phyloP scores from a whole-genome alignment of 257 asterid species.

The Solanum sitiens region DNA sequence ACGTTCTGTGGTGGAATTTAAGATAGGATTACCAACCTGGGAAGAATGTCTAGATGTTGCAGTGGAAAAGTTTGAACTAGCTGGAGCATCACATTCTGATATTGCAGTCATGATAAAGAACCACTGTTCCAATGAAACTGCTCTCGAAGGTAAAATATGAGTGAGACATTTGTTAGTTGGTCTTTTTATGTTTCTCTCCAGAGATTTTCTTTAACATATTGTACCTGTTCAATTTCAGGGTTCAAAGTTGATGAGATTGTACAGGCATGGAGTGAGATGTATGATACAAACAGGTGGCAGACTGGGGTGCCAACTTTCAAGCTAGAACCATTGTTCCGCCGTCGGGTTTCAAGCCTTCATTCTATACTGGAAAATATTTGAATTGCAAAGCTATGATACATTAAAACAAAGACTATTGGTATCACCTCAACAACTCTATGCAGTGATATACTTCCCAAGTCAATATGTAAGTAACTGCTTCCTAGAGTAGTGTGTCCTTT shows the following conservation, averaged over 20 bases:
- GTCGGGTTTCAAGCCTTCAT: conserved; percentile 65
- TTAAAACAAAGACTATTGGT: not conserved
- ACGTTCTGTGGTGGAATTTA: conserved; percentile 90
- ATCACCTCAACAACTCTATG: not conserved
- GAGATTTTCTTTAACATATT: not conserved
- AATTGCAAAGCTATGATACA: conserved; percentile 6
- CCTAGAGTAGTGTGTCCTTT: not conserved
- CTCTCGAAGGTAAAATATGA: conserved; percentile 58
- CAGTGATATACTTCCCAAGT: not conserved
- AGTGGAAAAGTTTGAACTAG: conserved; percentile 80
- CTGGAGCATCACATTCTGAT: conserved; percentile 78
- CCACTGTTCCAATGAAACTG: conserved; percentile 89
- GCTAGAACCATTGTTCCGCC: conserved; percentile 70
- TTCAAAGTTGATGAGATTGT: conserved; percentile 92
- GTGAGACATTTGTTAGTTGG: not conserved
- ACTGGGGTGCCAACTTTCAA: conserved; percentile 55
- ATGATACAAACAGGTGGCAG: conserved; percentile 84
- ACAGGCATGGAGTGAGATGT: conserved; percentile 99
- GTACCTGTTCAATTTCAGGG: conserved; percentile 26
- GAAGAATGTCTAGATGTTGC: conserved; percentile 94
- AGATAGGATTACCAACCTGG: conserved; percentile 81
- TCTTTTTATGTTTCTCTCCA: not conserved
- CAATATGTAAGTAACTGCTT: not conserved
- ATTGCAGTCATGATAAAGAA: conserved; percentile 91
- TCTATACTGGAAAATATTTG: conserved; percentile 58